Evolutionary conservation across 805 yeast species (phyloP).

Genomic region (Sugiyamaella marilandica): DNA sequence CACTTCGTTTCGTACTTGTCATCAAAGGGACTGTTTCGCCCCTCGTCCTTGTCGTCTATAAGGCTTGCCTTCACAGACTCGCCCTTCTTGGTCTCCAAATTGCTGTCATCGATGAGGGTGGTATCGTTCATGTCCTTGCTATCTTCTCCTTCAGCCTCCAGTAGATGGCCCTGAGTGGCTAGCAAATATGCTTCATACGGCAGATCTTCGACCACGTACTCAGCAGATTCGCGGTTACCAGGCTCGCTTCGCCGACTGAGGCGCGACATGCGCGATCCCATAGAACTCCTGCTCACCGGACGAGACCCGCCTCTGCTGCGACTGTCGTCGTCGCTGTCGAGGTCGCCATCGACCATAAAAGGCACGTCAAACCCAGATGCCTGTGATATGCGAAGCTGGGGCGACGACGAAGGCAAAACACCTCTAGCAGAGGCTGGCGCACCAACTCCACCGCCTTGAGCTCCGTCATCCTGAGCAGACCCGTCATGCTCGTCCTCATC

Average conservation of each 20-base stretch:
- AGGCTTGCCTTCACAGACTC: neutral
- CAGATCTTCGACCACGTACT: constrained; percentile 18
- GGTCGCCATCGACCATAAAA: constrained; percentile 13
- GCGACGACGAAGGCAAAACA: neutral
- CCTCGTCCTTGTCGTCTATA: constrained; percentile 6
- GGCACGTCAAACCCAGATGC: constrained; percentile 20
- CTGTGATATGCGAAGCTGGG: constrained; percentile 8
- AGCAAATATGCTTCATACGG: constrained; percentile 20
- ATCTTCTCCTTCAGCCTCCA: neutral
- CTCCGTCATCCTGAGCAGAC: neutral
- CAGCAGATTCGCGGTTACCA: constrained; percentile 10
- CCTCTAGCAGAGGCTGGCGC: neutral
- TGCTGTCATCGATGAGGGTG: neutral
- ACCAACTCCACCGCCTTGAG: neutral
- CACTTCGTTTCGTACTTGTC: constrained; percentile 7
- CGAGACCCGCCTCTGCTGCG: neutral
- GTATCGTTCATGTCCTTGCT: neutral
- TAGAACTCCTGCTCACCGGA: neutral
- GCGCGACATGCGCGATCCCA: neutral
- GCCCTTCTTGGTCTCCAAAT: neutral
- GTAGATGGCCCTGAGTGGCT: constrained; percentile 8
- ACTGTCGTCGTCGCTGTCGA: neutral
- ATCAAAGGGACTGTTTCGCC: constrained; percentile 22
- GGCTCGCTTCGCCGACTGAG: constrained; percentile 3
- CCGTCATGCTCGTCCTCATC: constrained; percentile 8